Evolutionary conservation across 352 stramenopile species (phyloP), one percentile per base, ranked within the genome.

Genomic region (Thalassiosira hispida): DNA sequence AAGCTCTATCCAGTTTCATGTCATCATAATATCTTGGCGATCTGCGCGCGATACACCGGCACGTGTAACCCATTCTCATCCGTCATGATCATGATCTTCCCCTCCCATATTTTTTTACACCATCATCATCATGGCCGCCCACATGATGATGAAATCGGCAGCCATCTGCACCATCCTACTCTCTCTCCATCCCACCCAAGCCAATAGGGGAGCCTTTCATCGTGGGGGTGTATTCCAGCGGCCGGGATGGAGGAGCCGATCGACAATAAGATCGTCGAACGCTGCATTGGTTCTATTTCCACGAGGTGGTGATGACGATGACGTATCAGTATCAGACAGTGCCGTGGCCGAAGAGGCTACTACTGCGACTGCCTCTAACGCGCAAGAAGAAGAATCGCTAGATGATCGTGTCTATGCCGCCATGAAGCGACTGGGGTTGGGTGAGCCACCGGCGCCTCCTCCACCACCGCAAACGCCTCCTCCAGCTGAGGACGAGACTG

Each of bases 361-460:
- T 14, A 14, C 60, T n/a, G 35, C 42, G 49, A 20, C 52, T 61
- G 46, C 31, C 9, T 60, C 31, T n/a, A n/a, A 18, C 7, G 52
- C 35, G 25, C 52, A 76, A 22, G 64, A 82, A 22, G 62, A 79
- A 64, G 62, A 81, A 65, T 86, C 66, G 44, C 60, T 94, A 6
- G 87, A 94, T 62, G 86, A 92, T 59, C 89, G 90, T 59, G 87
- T 94, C 18, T 63, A 83, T 27, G 72, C 77, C 8, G 89, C 87
- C 8, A 94, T 94, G 89, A 40, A 79, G 35, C 87, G 89, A 73
- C 65, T 92, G 12, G 89, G 89, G 7, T 55, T 94, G 14, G 56
- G 31, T 9, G 8, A 23, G 16, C 9, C 20, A 29, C 0, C 9
- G 33, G 29, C 27, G 49, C 16, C 33, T 52, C 35, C 0, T 60